Evolutionary conservation across 345 rosid genomes (phyloP), one percentile per base, ranked within the genome.

Genomic region (Eucalyptus tenuipes): DNA sequence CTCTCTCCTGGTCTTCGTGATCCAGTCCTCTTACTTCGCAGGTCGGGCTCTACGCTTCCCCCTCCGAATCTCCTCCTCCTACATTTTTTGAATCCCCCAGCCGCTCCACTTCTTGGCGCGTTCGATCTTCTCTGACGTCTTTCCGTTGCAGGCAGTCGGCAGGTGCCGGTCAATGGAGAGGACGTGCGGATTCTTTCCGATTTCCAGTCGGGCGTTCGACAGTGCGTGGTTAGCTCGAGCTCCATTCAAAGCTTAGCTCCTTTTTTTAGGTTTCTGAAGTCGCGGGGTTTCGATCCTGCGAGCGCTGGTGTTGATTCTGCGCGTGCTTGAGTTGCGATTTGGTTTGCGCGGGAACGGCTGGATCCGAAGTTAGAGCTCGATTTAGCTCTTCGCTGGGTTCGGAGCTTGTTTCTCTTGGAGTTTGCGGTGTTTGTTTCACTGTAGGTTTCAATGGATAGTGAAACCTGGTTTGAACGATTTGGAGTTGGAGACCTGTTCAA

Each of bases 141-240:
- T 49, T 52, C 57, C 13, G 89, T 88, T 75, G 87, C 95, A 96
- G 97, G 92, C 71, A 59, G 55, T 89, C 89, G 64, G 85, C 92
- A 86, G 64, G 37, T 91, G 75, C 88, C 87, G 91, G 88, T 93
- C 86, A 87, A 87, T 85, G 89, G 90, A 22, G 93, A 91, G 89
- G 93, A 95, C 88, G 88, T 93, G n/a, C 88, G 87, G 89, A 91
- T 91, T 91, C 92, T 97, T 25, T 94, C 95, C 37, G 90, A 92
- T 87, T 96, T 96, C 88, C 99, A 96, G 91, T 94, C 95, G 90
- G 89, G 85, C 87, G 92, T 97, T 90, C 94, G 95, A 88, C 99
- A 95, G 93, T 96, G 98, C 93, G 98, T 96, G 97, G 99, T 97
- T 89, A 89, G 98, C 92, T 87, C 88, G 53, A 55, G 31, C 47